Base-by-base conservation (phyloP, 129 eudicot genomes). In the Flaveria sonorensis region DNA sequence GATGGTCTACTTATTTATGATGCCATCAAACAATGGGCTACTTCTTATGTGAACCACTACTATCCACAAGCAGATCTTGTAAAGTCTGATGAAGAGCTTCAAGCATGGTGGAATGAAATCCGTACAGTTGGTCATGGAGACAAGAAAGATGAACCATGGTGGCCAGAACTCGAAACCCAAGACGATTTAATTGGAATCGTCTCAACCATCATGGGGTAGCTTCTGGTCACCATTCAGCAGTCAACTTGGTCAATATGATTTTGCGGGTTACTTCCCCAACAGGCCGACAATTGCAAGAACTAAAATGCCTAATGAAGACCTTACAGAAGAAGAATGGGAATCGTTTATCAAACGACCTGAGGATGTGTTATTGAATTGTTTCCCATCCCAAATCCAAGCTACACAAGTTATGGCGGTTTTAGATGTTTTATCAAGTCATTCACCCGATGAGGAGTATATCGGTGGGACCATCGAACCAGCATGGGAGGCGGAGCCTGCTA, bases 41-140 rank as follows among this genome's bases (percentile, higher is more conserved):
- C 82, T 11, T 76, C 82, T 7, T 86, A 82, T 15, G 87, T 86
- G 10, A 55, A 50, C 66, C 74, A 71, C 39, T 84, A 80, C 73
- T 84, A 84, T 75, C 75, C 84, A n/a, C 66, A 71, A 47, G 75
- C 69, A 19, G 18, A 64, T 46, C 52, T 56, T 7, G 72, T 84
- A 2, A 72, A 70, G 56, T 62, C 75, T 19, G 84, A 84, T 5
- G 39, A 20, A 13, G 84, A 84, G 75, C 84, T 84, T 39, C 74
- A 71, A 71, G 83, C 80, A 42, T 87, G 91, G 91, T 87, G 91
- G 91, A 18, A 77, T 2, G 91, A 87, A 43, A 84, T 87, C 48
- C 80, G 79, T 14, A 87, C 80, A 10, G 83, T 77, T 40, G 91
- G 88, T 24, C 91, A 87, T 30, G 84, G 67, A 16, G 88, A 87